Conservation (phyloP, 2,329 filamentous ascomycete species). For the Sarocladiaceae sp. region DNA sequence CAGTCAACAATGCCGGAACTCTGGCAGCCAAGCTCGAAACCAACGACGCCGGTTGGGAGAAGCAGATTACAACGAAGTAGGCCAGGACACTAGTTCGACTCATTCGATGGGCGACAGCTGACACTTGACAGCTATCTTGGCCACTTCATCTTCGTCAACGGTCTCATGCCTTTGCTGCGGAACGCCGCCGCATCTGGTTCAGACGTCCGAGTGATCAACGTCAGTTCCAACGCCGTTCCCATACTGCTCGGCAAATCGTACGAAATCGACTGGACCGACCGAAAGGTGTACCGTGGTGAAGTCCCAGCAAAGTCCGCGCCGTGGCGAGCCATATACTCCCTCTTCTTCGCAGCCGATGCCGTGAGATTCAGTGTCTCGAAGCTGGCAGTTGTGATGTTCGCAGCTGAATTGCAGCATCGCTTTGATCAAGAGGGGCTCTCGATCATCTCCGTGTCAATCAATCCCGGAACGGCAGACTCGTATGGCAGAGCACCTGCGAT, state of each 20-base stretch:
- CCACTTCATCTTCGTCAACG: conserved; percentile 21
- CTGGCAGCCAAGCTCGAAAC: conserved; percentile 9
- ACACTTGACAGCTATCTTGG: conserved; percentile 20
- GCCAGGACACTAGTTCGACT: neutral
- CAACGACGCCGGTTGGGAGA: conserved; percentile 18
- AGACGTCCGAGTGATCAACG: conserved; percentile 21
- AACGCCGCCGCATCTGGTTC: conserved; percentile 14
- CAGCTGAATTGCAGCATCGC: conserved; percentile 17
- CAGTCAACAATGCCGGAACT: conserved; percentile 23
- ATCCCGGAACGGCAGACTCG: conserved; percentile 15
- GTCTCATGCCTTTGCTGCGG: conserved; percentile 22
- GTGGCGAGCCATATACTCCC: conserved; percentile 10
- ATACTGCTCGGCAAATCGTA: conserved; percentile 17
- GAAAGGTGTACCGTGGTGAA: conserved; percentile 11
- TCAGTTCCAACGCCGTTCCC: conserved; percentile 16
- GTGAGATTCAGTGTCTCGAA: conserved; percentile 20
- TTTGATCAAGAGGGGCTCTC: conserved; percentile 14
- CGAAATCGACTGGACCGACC: conserved; percentile 16
- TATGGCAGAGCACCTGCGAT: neutral
- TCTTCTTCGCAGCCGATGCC: conserved; percentile 18
- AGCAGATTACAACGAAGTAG: conserved; percentile 19
- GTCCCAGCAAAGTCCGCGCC: conserved; percentile 14
- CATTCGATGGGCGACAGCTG: neutral
- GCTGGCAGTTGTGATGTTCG: conserved; percentile 18
- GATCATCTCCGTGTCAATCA: conserved; percentile 15